Conservation (phyloP, 1,284 basidiomycete genomes). For the Ceratobasidium theobromae region DNA sequence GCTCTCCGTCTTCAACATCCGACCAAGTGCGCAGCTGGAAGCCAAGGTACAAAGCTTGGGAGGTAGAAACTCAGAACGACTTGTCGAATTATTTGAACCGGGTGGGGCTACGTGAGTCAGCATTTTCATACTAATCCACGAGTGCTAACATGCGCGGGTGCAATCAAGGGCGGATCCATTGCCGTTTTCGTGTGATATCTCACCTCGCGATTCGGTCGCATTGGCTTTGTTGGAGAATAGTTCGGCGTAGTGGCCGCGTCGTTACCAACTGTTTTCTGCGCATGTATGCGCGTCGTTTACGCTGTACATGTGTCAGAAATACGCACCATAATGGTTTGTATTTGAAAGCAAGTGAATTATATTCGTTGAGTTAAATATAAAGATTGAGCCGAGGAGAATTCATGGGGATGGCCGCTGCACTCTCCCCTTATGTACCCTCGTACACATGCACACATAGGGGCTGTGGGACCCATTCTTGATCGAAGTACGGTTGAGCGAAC, state of each 20-base stretch:
- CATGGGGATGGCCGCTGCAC: too few relatives aligned
- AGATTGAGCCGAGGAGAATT: too few relatives aligned
- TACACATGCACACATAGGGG: too few relatives aligned
- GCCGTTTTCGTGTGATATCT: background rate
- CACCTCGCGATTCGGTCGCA: background rate
- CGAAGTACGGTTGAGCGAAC: too few relatives aligned
- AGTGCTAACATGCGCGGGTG: too few relatives aligned
- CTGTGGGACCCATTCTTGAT: too few relatives aligned
- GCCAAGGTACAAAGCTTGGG: background rate
- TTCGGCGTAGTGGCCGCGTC: background rate
- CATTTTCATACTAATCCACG: background rate
- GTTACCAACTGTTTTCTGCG: background rate
- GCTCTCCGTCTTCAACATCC: background rate
- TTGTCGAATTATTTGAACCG: background rate
- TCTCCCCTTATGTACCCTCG: too few relatives aligned
- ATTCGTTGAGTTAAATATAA: too few relatives aligned
- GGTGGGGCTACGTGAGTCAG: background rate
- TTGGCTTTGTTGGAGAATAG: background rate
- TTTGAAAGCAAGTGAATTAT: too few relatives aligned
- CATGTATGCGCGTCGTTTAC: too few relatives aligned
- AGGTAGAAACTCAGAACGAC: background rate
- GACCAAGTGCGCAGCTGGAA: background rate
- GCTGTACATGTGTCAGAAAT: too few relatives aligned
- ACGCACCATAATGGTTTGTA: too few relatives aligned
- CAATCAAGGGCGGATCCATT: background rate